Conservation (phyloP, 805 yeast genomes). For the Barnettozyma sucrosica region DNA sequence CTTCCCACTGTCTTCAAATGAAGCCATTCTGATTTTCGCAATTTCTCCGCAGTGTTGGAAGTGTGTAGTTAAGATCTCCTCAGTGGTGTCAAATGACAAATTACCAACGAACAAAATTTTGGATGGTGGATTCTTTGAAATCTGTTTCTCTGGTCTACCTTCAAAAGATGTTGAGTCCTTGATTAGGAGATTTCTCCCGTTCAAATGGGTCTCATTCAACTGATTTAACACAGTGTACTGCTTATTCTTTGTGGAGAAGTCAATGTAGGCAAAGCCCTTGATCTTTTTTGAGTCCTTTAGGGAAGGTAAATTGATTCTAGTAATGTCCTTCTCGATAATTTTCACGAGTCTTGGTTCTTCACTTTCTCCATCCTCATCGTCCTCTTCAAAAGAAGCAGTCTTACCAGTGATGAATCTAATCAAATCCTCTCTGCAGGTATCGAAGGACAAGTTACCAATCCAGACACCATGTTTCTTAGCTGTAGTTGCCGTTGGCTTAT, state of each 20-base stretch:
- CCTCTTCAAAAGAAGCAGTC: conserved; percentile 36
- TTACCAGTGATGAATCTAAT: conserved; percentile 57
- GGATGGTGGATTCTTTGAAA: conserved; percentile 79
- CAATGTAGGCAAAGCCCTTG: conserved; percentile 88
- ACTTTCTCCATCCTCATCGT: conserved; percentile 17
- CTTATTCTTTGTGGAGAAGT: conserved; percentile 57
- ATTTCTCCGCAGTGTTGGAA: conserved; percentile 93
- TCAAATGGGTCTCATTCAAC: conserved; percentile 65
- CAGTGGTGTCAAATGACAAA: conserved; percentile 85
- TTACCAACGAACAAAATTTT: conserved; percentile 90
- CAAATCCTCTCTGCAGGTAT: conserved; percentile 72
- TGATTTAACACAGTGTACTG: conserved; percentile 51
- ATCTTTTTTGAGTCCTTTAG: conserved; percentile 54
- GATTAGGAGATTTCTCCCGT: conserved; percentile 81
- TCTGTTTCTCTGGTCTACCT: conserved; percentile 66
- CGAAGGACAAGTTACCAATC: conserved; percentile 90
- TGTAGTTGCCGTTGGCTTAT: conserved; percentile 30
- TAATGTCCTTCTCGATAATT: conserved; percentile 53
- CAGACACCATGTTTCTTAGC: conserved; percentile 64
- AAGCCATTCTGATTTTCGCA: conserved; percentile 83
- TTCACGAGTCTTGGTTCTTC: conserved; percentile 18
- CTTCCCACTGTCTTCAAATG: conserved; percentile 94
- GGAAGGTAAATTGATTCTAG: conserved; percentile 77
- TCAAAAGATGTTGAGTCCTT: conserved; percentile 76
- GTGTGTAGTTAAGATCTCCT: conserved; percentile 68